Evolutionary conservation across 2,329 filamentous ascomycete genomes (phyloP).

Genomic region (Pyricularia grisea): DNA sequence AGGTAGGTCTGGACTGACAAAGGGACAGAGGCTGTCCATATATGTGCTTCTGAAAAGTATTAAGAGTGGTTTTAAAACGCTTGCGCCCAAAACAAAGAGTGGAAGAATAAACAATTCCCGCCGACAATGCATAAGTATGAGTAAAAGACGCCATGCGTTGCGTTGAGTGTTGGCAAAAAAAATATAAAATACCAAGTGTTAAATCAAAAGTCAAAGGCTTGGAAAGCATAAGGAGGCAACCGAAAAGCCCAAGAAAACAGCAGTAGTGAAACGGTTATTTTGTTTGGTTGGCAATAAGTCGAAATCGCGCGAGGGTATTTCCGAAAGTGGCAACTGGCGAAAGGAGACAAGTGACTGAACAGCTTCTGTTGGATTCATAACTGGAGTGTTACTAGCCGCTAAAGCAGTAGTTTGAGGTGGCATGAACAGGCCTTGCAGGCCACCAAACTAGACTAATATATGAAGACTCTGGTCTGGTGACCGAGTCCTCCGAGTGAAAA

Average conservation of each 20-base stretch:
- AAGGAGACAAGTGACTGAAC: not conserved
- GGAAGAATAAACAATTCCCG: not conserved
- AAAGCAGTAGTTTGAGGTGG: not conserved
- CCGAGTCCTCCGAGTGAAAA: not conserved
- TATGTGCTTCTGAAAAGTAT: not conserved
- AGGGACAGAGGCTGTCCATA: not conserved
- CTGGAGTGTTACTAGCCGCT: not conserved
- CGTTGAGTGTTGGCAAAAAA: not conserved
- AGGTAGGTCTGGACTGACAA: not conserved
- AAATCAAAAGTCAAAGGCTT: not conserved
- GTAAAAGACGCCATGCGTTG: not conserved
- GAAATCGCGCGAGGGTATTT: not conserved
- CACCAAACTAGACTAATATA: not conserved
- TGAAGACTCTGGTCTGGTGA: not conserved
- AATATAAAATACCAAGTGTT: not conserved
- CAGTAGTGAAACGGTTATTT: not conserved
- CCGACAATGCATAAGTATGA: not conserved
- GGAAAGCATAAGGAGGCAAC: not conserved
- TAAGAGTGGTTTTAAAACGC: not conserved
- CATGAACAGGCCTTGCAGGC: not conserved
- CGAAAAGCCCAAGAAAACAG: not conserved
- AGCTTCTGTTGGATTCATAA: not conserved
- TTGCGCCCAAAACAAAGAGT: conserved; percentile 1
- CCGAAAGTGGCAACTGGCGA: not conserved
- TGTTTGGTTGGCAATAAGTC: not conserved